Base-by-base conservation (phyloP, 2,329 filamentous ascomycete species). In the Neodidymelliopsis sp. region DNA sequence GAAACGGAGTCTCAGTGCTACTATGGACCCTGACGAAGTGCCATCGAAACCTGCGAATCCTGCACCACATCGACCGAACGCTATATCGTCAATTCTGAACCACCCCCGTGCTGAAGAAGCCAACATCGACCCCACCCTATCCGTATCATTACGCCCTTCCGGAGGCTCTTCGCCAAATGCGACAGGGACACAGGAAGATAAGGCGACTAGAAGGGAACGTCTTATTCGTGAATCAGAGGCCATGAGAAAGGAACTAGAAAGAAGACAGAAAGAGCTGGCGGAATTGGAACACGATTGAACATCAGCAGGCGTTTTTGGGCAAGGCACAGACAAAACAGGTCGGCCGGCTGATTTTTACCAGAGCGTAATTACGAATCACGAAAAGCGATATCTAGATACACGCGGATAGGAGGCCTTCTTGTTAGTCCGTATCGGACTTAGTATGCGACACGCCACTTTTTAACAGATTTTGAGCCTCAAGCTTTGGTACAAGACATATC, bases 1-100 rank as follows among this genome's bases (percentile, higher is more conserved):
- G 11, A 74, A 74, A 59, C 68, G 71, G 9, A 72, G 69, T 40
- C 56, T 69, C n/a, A 71, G 67, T 28, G 66, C 66, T 20, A 66
- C 56, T 13, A 48, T 67, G 25, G 67, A 73, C 23, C 39, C 54
- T 0, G 66, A 66, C 9, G 67, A 67, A n/a, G n/a, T 50, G 2
- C 44, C 53, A 6, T 39, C 58, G 1, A 47, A 49, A 31, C 34
- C 65, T 12, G 41, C 42, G 8, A 59, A 61, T 15, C 58, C 67
- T 6, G 54, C 59, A 16, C 65, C 67, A 1, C 66, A 70, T 45
- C 67, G 69, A 25, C 62, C 63, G 13, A 69, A 68, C 34, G 60
- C 63, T 6, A 71, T 72, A 16, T 71, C 67, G 1, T 71, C 67
- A 0, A 68, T 72, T 7, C 35, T 72, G 6, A 72, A 72, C 24